A percentile compares a stretch with the other conserved stretches of the same genome.
Evolutionary conservation across 31 red algal species (phyloP).

Genomic region (Asparagopsis taxiformis): DNA sequence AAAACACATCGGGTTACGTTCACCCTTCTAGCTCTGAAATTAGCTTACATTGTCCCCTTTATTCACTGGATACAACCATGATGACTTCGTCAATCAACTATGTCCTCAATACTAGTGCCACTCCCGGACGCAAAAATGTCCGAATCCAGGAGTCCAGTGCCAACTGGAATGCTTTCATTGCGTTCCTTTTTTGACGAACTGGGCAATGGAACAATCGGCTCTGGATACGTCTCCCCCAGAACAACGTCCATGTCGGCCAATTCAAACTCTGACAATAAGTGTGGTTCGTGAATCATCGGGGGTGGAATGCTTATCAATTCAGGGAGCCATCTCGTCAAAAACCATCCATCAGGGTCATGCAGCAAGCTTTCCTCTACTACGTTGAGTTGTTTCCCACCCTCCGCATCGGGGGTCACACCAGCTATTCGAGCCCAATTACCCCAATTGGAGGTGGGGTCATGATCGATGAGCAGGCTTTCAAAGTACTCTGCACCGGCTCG

Average conservation of each 20-base stretch:
- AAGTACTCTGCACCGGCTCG: constrained; percentile 94
- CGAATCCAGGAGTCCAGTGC: not conserved
- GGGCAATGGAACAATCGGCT: constrained; percentile 54
- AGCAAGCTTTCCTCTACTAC: constrained; percentile 67
- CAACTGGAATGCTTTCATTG: not conserved
- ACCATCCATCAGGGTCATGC: constrained; percentile 78
- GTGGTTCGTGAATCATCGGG: constrained; percentile 84
- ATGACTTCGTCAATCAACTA: too few species aligned
- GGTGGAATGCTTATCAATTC: constrained; percentile 71
- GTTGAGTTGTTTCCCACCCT: constrained; percentile 76
- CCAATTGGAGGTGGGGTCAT: constrained; percentile 86
- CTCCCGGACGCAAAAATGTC: not conserved
- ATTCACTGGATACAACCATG: too few species aligned
- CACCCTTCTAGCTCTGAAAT: too few species aligned
- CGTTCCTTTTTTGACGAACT: constrained; percentile 6
- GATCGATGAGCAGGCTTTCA: constrained; percentile 85
- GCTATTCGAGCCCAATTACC: constrained; percentile 94
- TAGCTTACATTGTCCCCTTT: too few species aligned
- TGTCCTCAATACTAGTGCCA: too few species aligned
- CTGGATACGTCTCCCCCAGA: constrained; percentile 67
- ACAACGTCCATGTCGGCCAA: constrained; percentile 45
- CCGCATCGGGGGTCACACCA: constrained; percentile 84
- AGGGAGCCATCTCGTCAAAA: constrained; percentile 81
- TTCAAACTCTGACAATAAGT: constrained; percentile 36
- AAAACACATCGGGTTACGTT: too few species aligned